Conservation (phyloP, 192 early-diverging fungal species). For the Entophlyctis helioformis region DNA sequence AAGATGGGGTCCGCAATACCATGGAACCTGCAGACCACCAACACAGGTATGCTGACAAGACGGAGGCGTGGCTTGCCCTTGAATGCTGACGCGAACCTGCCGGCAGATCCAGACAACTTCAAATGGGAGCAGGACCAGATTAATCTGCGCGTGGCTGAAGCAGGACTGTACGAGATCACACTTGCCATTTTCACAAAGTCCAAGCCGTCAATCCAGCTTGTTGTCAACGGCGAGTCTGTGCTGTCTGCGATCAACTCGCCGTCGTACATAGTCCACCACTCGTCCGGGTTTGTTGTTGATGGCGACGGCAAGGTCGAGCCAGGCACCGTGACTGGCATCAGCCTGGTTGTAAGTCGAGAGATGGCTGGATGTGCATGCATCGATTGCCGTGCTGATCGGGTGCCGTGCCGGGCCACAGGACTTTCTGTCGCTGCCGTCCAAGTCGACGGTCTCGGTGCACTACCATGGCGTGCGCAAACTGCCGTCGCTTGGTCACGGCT, state of each 20-base stretch:
- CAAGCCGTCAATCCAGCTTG: conserved; percentile 30
- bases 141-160: conserved; percentile 18
- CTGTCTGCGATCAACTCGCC: conserved; percentile 37
- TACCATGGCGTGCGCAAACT: conserved; percentile 21
- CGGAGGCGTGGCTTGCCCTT: too few species aligned
- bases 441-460: conserved; percentile 26
- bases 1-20: conserved; percentile 27
- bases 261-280: conserved; percentile 33
- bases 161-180: conserved; percentile 38
- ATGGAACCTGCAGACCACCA: conserved; percentile 32
- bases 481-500: conserved; percentile 21
- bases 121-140: conserved; percentile 18
- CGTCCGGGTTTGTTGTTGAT: conserved; percentile 22
- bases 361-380: too few species aligned
- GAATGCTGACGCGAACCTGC: too few species aligned
- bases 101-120: conserved; percentile 40
- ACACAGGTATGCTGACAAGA: conserved; percentile 17
- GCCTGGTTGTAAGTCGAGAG: conserved; percentile 21
- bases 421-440: conserved; percentile 28
- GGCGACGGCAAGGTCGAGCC: conserved; percentile 20
- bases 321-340: conserved; percentile 30
- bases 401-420: conserved; percentile 12
- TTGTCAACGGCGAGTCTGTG: conserved; percentile 44
- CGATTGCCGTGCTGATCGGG: background rate
- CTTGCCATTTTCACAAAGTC: conserved; percentile 32